Conservation (phyloP, 768 basidiomycete species). For the Mycena rosella region DNA sequence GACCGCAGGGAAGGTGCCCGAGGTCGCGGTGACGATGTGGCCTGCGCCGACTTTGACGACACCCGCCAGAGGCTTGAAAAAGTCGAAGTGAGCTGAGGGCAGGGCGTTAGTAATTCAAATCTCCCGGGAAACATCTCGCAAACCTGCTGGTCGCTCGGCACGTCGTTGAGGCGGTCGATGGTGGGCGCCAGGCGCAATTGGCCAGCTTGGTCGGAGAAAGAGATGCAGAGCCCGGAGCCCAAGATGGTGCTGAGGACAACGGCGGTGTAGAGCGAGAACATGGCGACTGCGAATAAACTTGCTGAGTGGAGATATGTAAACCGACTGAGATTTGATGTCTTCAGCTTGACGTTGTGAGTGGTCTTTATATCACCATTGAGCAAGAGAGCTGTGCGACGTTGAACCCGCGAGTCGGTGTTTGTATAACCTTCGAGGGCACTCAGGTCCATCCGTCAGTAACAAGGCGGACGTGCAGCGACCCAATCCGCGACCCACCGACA, state of each 20-base stretch:
- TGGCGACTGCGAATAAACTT: background rate
- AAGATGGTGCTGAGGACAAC: slow-evolving; percentile 24
- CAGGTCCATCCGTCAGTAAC: background rate
- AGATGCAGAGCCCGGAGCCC: slow-evolving; percentile 5
- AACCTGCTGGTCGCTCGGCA: slow-evolving; percentile 16
- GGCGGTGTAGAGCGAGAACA: slow-evolving; percentile 19
- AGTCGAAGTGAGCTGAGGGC: slow-evolving; percentile 35
- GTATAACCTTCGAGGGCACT: background rate
- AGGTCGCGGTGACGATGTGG: slow-evolving; percentile 28
- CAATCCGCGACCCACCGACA: background rate
- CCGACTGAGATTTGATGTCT: slow-evolving; percentile 11
- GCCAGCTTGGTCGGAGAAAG: slow-evolving; percentile 11
- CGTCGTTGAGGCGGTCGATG: slow-evolving; percentile 20
- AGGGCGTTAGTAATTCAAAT: background rate
- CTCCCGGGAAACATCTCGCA: too few species aligned
- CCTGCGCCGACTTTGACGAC: slow-evolving; percentile 24
- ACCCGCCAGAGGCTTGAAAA: slow-evolving; percentile 29
- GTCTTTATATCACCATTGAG: slow-evolving; percentile 2
- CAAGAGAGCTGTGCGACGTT: slow-evolving; percentile 6
- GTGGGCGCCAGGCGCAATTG: slow-evolving; percentile 25
- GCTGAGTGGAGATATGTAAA: background rate
- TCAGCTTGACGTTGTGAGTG: background rate
- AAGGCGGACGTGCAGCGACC: background rate
- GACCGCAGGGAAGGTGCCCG: slow-evolving; percentile 37
- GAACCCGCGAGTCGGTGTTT: too few species aligned